Evolutionary conservation across 192 early-diverging fungal species (phyloP).

Genomic region (Mortierella hygrophila): DNA sequence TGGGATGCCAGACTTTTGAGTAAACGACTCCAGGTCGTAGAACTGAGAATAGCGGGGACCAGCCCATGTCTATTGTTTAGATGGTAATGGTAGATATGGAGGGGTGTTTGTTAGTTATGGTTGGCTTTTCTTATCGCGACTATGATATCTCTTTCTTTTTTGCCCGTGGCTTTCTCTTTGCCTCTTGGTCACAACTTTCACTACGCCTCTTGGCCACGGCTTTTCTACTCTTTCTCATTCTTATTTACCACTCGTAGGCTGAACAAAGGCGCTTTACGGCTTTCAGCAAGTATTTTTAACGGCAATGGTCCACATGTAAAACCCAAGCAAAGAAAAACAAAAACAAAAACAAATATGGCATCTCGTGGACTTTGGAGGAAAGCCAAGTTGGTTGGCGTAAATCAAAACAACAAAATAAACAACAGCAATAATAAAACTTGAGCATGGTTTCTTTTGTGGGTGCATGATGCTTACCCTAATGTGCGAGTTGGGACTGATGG

Average conservation of each 20-base stretch:
- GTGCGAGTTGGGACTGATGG: slow-evolving; percentile 41
- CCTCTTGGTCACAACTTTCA: background rate
- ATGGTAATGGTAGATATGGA: background rate
- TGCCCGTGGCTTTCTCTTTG: background rate
- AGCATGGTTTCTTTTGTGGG: background rate
- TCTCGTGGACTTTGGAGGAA: background rate
- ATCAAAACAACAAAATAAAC: background rate
- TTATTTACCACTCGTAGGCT: background rate
- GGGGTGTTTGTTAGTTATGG: background rate
- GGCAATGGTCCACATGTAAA: background rate
- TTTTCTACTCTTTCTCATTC: background rate
- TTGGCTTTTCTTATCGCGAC: background rate
- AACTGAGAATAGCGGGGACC: slow-evolving; percentile 38
- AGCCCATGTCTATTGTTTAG: slow-evolving; percentile 27
- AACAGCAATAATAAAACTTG: background rate
- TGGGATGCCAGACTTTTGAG: slow-evolving; percentile 22
- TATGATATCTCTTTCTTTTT: background rate
- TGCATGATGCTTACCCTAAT: slow-evolving; percentile 11
- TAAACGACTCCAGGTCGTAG: slow-evolving; percentile 30
- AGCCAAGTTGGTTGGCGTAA: background rate
- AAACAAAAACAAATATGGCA: background rate
- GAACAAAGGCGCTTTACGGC: background rate
- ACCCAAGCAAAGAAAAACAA: background rate
- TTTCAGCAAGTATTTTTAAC: no score
- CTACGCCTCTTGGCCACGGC: no score